Conservation (phyloP, 2,329 filamentous ascomycete genomes). For the Elsinoe fawcettii region DNA sequence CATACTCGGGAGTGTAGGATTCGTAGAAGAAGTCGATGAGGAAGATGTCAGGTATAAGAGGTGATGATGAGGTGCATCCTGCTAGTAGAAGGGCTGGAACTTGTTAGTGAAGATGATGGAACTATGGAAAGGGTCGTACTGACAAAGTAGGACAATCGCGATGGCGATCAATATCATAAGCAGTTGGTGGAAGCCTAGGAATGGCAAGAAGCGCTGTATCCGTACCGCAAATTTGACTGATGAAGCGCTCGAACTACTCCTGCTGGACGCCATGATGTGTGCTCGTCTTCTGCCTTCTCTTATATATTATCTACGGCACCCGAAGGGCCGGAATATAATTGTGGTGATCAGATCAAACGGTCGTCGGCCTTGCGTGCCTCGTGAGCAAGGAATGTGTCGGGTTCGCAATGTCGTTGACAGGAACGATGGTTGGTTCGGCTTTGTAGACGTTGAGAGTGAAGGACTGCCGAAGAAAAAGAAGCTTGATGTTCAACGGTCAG, state of each 20-base stretch:
- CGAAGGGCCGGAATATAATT: slow-evolving; percentile 4
- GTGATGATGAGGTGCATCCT: slow-evolving; percentile 93
- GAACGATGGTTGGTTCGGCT: slow-evolving; percentile 3
- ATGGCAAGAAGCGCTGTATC: slow-evolving; percentile 50
- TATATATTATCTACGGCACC: slow-evolving; percentile 8
- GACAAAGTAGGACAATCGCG: slow-evolving; percentile 90
- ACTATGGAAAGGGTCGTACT: slow-evolving; percentile 35
- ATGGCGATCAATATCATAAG: slow-evolving; percentile 96
- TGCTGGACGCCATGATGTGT: slow-evolving; percentile 32
- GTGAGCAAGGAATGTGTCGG: slow-evolving; percentile 14
- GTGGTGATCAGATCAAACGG: background rate
- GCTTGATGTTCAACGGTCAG: slow-evolving; percentile 16
- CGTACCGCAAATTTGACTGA: slow-evolving; percentile 44
- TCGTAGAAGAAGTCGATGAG: slow-evolving; percentile 97
- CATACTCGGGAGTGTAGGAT: slow-evolving; percentile 70
- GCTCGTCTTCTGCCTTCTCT: slow-evolving; percentile 19
- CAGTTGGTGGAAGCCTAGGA: slow-evolving; percentile 69
- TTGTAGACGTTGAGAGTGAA: slow-evolving; percentile 7
- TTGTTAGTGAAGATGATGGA: slow-evolving; percentile 8
- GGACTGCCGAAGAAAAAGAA: background rate
- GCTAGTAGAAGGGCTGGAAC: slow-evolving; percentile 74
- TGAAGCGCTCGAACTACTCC: slow-evolving; percentile 26
- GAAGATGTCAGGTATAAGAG: slow-evolving; percentile 91
- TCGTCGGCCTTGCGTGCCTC: background rate
- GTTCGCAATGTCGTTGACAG: slow-evolving; percentile 4